A percentile compares a stretch with the other conserved stretches of the same genome.
Conservation (phyloP, 2,329 filamentous ascomycete species). For the Coniochaeta prunicola region DNA sequence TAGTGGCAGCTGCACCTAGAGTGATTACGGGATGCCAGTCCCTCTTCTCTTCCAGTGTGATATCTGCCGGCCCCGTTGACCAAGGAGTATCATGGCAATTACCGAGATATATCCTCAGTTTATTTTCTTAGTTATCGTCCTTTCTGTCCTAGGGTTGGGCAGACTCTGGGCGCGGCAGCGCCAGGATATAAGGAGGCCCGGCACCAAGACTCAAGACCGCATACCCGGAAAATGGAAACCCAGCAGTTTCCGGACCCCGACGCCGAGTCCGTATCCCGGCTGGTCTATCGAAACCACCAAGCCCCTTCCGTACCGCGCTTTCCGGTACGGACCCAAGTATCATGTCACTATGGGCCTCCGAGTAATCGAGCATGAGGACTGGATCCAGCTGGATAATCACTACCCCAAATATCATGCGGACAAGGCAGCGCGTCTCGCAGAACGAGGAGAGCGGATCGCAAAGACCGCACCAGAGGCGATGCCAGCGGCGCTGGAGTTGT, state of each 20-base stretch:
- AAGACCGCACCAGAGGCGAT: slow-evolving; percentile 62
- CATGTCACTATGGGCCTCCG: slow-evolving; percentile 71
- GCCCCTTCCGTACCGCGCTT: slow-evolving; percentile 71
- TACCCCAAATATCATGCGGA: slow-evolving; percentile 65
- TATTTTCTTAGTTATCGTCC: too few relatives aligned
- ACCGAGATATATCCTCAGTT: too few relatives aligned
- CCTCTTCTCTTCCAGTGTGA: too few relatives aligned
- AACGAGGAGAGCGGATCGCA: slow-evolving; percentile 62
- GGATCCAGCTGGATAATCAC: slow-evolving; percentile 81
- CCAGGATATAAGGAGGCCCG: background rate
- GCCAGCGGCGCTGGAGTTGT: slow-evolving; percentile 65
- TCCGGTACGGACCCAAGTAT: slow-evolving; percentile 70
- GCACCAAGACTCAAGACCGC: background rate
- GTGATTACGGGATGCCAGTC: too few relatives aligned
- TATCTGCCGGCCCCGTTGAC: too few relatives aligned
- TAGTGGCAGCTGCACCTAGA: background rate
- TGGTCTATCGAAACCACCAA: slow-evolving; percentile 65
- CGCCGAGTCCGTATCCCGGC: slow-evolving; percentile 53
- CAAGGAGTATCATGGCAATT: too few relatives aligned
- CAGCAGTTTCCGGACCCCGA: slow-evolving; percentile 50
- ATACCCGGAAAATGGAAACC: slow-evolving; percentile 38
- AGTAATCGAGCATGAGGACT: slow-evolving; percentile 62
- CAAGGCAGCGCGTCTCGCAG: slow-evolving; percentile 60
- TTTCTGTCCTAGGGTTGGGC: too few relatives aligned
- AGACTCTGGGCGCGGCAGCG: too few relatives aligned